A percentile compares a stretch with the other conserved stretches of the same genome.
Evolutionary conservation across 495 filamentous ascomycete species (phyloP).

Genomic region (Xylaria flabelliformis): DNA sequence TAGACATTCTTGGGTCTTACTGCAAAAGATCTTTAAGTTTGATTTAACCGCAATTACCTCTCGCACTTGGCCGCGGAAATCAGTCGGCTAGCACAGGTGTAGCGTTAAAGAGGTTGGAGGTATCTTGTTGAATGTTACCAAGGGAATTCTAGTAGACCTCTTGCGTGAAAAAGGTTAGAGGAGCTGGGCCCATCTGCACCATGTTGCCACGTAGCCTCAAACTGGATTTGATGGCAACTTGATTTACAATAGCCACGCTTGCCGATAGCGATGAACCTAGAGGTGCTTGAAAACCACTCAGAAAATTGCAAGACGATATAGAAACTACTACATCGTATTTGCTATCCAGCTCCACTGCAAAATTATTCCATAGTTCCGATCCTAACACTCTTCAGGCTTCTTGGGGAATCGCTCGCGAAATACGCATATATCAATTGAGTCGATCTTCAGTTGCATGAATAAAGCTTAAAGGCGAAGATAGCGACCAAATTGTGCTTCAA

Average conservation of each 20-base stretch:
- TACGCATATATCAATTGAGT: background rate
- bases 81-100: background rate
- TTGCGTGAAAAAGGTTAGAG: too few relatives aligned
- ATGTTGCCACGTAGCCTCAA: background rate
- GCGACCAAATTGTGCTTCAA: background rate
- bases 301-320: background rate
- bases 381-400: background rate
- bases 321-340: background rate
- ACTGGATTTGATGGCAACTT: background rate
- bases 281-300: background rate
- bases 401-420: background rate
- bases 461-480: background rate
- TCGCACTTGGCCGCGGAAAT: background rate
- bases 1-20: background rate
- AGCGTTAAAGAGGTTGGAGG: background rate
- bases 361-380: background rate
- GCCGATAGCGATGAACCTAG: background rate
- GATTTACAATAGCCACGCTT: background rate
- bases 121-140: background rate
- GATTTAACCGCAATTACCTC: background rate
- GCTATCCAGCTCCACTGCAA: background rate
- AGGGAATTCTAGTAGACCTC: background rate
- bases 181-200: background rate
- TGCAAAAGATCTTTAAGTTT: background rate
- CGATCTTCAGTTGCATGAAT: background rate